These are phyloP conservation scores for Rhizopus delemar DNA, from an alignment of 371 early-diverging fungal species.

Conservation along the genomic window DNA sequence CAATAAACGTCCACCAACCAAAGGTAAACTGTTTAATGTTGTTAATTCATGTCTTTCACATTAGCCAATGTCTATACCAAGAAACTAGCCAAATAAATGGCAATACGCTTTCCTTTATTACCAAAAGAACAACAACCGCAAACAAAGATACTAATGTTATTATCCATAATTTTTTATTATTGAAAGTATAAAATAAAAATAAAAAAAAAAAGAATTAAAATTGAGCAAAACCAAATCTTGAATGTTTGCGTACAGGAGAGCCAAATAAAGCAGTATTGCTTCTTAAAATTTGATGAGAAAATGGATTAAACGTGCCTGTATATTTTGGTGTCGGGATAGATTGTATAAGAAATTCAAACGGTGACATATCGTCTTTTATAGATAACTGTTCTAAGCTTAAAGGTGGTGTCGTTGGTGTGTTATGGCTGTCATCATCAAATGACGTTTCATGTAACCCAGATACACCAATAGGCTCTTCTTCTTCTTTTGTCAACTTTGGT, in stretches of 20 bases:
- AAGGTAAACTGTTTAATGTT: slow-evolving; percentile 62
- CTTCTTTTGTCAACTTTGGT: slow-evolving; percentile 9
- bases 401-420: slow-evolving; percentile 8
- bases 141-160: not conserved
- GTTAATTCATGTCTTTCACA: not conserved
- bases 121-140: slow-evolving; percentile 31
- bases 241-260: slow-evolving; percentile 44
- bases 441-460: slow-evolving; percentile 24
- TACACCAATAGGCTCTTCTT: slow-evolving; percentile 41
- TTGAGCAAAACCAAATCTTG: slow-evolving; percentile 55
- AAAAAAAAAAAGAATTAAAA: not conserved
- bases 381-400: slow-evolving; percentile 4
- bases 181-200: not conserved
- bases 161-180: slow-evolving; percentile 1
- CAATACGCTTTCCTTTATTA: slow-evolving; percentile 42
- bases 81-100: slow-evolving; percentile 55
- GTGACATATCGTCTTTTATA: slow-evolving; percentile 16
- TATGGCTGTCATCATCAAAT: slow-evolving; percentile 2
- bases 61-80: slow-evolving; percentile 32
- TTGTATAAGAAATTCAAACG: slow-evolving; percentile 41
- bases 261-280: slow-evolving; percentile 32
- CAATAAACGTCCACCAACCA: slow-evolving; percentile 84
- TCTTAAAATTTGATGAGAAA: slow-evolving; percentile 41
- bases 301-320: slow-evolving; percentile 47
- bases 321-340: slow-evolving; percentile 39